Conservation (phyloP, 1,284 basidiomycete genomes). For the Singerocomus inundabilis region DNA sequence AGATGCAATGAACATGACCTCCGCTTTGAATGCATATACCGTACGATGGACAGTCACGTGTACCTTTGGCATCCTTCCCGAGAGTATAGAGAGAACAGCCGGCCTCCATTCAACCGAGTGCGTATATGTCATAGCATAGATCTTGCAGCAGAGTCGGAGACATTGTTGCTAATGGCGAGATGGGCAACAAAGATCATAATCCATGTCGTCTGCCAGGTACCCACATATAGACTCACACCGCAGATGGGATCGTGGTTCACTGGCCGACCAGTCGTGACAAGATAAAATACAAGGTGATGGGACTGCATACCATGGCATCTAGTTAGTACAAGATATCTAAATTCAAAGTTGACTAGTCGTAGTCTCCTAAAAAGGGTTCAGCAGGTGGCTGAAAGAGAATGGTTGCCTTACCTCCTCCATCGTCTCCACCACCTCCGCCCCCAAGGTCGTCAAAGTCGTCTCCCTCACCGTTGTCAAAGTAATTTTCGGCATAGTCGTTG, state of each 20-base stretch:
- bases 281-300: background rate
- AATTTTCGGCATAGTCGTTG: constrained; percentile 82
- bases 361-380: constrained; percentile 15
- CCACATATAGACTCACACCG: background rate
- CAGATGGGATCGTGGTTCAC: background rate
- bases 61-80: constrained; percentile 9
- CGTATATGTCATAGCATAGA: background rate
- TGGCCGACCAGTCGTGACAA: constrained; percentile 3
- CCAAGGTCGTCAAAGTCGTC: constrained; percentile 75
- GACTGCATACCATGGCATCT: constrained; percentile 8
- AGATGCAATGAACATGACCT: background rate
- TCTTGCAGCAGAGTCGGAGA: background rate
- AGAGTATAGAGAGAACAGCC: background rate
- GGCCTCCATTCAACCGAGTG: background rate
- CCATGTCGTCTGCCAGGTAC: background rate
- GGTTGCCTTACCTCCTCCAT: constrained; percentile 45
- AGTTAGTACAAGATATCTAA: background rate
- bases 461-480: constrained; percentile 82
- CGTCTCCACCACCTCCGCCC: constrained; percentile 60
- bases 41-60: constrained; percentile 23
- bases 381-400: background rate
- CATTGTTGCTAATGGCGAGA: background rate
- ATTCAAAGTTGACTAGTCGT: constrained; percentile 20
- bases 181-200: background rate
- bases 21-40: background rate